A percentile compares a stretch with the other conserved stretches of the same genome.
Evolutionary conservation across 2,329 filamentous ascomycete species (phyloP).

Genomic region (Berkeleyomyces basicola): DNA sequence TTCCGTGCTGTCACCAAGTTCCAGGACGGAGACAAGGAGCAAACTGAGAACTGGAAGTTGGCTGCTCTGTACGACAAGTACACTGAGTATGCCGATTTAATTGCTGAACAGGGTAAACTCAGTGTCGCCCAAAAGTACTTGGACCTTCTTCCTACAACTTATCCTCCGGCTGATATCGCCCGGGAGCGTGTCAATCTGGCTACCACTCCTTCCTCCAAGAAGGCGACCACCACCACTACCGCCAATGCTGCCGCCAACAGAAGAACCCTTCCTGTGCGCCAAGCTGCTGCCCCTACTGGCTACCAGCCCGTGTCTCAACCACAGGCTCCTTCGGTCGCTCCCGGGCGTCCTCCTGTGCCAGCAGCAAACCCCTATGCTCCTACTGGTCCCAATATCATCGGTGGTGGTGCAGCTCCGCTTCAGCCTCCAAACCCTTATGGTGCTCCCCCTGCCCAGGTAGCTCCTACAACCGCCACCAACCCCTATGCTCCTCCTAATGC

Average conservation of each 20-base stretch:
- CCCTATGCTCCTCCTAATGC: slow-evolving; percentile 12
- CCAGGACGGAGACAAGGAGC: slow-evolving; percentile 55
- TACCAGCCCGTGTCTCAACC: slow-evolving; percentile 17
- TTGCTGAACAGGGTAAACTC: slow-evolving; percentile 77
- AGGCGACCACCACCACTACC: slow-evolving; percentile 18
- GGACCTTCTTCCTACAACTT: slow-evolving; percentile 65
- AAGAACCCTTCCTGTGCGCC: slow-evolving; percentile 15
- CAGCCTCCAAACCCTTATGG: slow-evolving; percentile 24
- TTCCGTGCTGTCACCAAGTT: slow-evolving; percentile 93
- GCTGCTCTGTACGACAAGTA: slow-evolving; percentile 83
- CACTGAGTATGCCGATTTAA: slow-evolving; percentile 88
- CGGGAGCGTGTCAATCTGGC: slow-evolving; percentile 73
- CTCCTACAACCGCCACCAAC: slow-evolving; percentile 18
- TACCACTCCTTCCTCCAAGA: slow-evolving; percentile 32
- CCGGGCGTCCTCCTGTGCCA: slow-evolving; percentile 19
- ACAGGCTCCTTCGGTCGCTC: background rate
- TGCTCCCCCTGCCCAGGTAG: slow-evolving; percentile 28
- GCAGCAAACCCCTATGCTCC: slow-evolving; percentile 17
- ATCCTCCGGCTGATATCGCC: slow-evolving; percentile 74
- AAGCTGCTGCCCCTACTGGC: slow-evolving; percentile 21
- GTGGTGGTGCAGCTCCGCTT: background rate
- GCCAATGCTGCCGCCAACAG: slow-evolving; percentile 16
- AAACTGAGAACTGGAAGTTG: slow-evolving; percentile 75
- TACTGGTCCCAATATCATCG: slow-evolving; percentile 5
- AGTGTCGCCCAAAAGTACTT: slow-evolving; percentile 81